These are phyloP conservation scores for Novymonas esmeraldas DNA, from an alignment of 208 protist species.

Conservation along the genomic window DNA sequence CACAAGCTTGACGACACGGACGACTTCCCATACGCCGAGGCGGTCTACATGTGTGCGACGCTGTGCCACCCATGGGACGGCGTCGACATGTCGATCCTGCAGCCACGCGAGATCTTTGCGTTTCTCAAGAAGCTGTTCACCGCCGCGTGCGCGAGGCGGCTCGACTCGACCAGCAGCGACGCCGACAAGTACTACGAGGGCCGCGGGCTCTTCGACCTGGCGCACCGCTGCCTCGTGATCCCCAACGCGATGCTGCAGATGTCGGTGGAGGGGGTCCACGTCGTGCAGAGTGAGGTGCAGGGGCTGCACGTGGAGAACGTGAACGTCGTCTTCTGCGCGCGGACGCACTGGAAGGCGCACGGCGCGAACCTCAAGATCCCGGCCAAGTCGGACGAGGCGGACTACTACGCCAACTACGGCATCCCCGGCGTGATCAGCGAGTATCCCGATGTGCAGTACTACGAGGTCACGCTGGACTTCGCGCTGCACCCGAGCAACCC, in stretches of 20 bases:
- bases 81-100: conserved; percentile 86
- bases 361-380: conserved; percentile 35
- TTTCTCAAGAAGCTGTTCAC: conserved; percentile 67
- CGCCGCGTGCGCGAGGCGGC: conserved; percentile 16
- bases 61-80: conserved; percentile 88
- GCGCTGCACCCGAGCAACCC: conserved; percentile 42
- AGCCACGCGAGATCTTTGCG: conserved; percentile 69
- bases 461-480: conserved; percentile 81
- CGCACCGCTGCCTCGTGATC: conserved; percentile 64
- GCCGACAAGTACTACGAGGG: conserved; percentile 43
- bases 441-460: conserved; percentile 85
- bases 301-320: conserved; percentile 81
- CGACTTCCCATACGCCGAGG: conserved; percentile 35
- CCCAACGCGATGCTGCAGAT: conserved; percentile 83
- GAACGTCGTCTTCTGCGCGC: conserved; percentile 69
- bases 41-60: conserved; percentile 71
- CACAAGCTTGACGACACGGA: conserved; percentile 32
- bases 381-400: conserved; percentile 37
- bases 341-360: conserved; percentile 78
- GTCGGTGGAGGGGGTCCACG: conserved; percentile 58
- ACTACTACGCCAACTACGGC: conserved; percentile 71
- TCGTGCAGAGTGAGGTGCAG: conserved; percentile 84
- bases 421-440: conserved; percentile 73
- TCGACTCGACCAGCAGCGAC: conserved; percentile 21
- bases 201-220: conserved; percentile 71